These are phyloP conservation scores for Rubus idaeus DNA, from an alignment of 306 rosid genomes.

Conservation along the genomic window DNA sequence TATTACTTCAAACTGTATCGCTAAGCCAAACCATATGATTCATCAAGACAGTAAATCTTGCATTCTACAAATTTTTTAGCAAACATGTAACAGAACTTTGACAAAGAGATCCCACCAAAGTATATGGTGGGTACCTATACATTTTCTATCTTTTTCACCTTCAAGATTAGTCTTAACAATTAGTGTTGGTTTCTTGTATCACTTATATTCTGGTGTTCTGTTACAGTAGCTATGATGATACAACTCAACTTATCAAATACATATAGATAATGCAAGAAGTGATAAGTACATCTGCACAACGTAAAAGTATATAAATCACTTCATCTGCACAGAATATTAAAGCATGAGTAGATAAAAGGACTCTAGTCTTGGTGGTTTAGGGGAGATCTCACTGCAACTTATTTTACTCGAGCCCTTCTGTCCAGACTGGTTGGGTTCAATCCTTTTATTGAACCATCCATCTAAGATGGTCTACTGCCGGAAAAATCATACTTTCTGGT, in stretches of 20 bases:
- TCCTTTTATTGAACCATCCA: background rate
- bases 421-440: background rate
- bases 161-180: background rate
- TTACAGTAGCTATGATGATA: background rate
- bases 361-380: background rate
- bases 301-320: background rate
- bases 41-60: background rate
- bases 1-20: background rate
- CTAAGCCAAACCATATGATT: background rate
- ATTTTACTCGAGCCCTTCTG: background rate
- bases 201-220: background rate
- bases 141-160: background rate
- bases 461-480: background rate
- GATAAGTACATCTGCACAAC: background rate
- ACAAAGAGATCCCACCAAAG: background rate
- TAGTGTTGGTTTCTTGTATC: background rate
- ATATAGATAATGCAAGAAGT: background rate
- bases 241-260: background rate
- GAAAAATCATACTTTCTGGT: background rate
- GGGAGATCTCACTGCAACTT: background rate
- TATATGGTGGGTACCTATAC: conserved; percentile 1
- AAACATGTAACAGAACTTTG: background rate
- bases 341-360: background rate
- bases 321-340: background rate
- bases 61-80: background rate